These are phyloP conservation scores for Blastocystis hominis DNA, from an alignment of 352 stramenopile species.

Conservation along the genomic window DNA sequence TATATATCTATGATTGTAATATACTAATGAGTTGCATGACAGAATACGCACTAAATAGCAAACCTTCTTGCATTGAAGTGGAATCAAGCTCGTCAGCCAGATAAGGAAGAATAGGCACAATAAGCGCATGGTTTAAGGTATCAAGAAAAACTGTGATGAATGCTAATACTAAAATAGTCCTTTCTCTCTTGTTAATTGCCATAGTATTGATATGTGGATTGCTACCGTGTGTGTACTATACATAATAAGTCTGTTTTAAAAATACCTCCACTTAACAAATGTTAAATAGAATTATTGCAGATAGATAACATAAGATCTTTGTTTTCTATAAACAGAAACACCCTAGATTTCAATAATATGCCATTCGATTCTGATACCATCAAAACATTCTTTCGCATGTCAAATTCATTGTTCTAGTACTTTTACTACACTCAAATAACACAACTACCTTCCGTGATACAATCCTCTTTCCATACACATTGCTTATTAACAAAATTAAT, in stretches of 20 bases:
- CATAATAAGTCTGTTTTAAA: too few relatives aligned
- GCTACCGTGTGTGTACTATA: too few relatives aligned
- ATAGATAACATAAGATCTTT: too few relatives aligned
- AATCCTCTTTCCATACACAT: too few relatives aligned
- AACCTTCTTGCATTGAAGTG: slow-evolving; percentile 32
- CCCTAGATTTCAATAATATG: too few relatives aligned
- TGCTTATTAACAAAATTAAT: too few relatives aligned
- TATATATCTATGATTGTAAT: not conserved
- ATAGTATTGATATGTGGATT: too few relatives aligned
- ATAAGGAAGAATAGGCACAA: slow-evolving; percentile 51
- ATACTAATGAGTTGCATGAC: slow-evolving; percentile 56
- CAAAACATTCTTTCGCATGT: not conserved
- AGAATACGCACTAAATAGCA: slow-evolving; percentile 44
- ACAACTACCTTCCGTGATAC: too few relatives aligned
- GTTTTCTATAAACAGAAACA: too few relatives aligned
- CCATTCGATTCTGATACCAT: slow-evolving; percentile 10
- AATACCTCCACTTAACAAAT: too few relatives aligned
- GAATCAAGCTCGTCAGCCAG: slow-evolving; percentile 33
- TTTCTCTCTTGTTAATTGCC: not conserved
- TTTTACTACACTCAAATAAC: too few relatives aligned
- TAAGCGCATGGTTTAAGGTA: slow-evolving; percentile 21
- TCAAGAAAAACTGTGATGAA: slow-evolving; percentile 51
- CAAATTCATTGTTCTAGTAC: not conserved
- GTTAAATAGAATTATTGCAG: too few relatives aligned
- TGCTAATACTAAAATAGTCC: slow-evolving; percentile 22